These are phyloP conservation scores for Hypericum perforatum DNA, from an alignment of 345 rosid genomes.

Conservation along the genomic window DNA sequence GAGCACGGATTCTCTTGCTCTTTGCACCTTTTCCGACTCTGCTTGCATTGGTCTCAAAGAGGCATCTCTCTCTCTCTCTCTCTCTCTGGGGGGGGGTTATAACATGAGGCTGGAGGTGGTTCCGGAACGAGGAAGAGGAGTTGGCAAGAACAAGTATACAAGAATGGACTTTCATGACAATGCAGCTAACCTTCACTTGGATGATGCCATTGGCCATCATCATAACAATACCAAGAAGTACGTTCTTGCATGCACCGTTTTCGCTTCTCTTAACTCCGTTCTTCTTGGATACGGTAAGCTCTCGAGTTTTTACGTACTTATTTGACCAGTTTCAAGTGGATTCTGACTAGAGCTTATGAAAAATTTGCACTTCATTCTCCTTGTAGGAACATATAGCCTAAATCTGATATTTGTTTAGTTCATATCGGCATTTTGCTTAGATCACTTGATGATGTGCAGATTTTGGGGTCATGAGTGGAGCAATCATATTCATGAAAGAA, in stretches of 20 bases:
- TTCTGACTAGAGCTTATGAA: too few relatives aligned
- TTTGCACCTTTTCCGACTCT: too few relatives aligned
- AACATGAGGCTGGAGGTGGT: slow-evolving; percentile 38
- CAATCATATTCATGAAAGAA: slow-evolving; percentile 74
- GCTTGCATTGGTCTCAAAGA: too few relatives aligned
- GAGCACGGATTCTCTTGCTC: too few relatives aligned
- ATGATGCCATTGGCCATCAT: slow-evolving; percentile 21
- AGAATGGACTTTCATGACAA: slow-evolving; percentile 56
- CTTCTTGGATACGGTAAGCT: slow-evolving; percentile 82
- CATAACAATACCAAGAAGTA: slow-evolving; percentile 37
- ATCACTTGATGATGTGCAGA: slow-evolving; percentile 32
- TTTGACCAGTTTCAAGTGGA: too few relatives aligned
- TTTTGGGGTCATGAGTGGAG: slow-evolving; percentile 97
- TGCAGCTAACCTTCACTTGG: slow-evolving; percentile 1
- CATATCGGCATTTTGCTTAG: too few relatives aligned
- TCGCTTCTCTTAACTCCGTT: slow-evolving; percentile 80
- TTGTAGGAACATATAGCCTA: too few relatives aligned
- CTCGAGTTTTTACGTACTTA: too few relatives aligned
- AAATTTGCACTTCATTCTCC: too few relatives aligned
- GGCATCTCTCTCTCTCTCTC: too few relatives aligned
- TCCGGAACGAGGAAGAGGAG: slow-evolving; percentile 26
- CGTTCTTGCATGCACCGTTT: slow-evolving; percentile 44
- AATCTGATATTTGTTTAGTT: too few relatives aligned
- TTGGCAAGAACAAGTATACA: slow-evolving; percentile 57
- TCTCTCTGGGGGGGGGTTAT: too few relatives aligned